Evolutionary conservation across 2,329 filamentous ascomycete genomes (phyloP), one percentile per base, ranked within the genome.

Genomic region (Penicillium janthinellum): DNA sequence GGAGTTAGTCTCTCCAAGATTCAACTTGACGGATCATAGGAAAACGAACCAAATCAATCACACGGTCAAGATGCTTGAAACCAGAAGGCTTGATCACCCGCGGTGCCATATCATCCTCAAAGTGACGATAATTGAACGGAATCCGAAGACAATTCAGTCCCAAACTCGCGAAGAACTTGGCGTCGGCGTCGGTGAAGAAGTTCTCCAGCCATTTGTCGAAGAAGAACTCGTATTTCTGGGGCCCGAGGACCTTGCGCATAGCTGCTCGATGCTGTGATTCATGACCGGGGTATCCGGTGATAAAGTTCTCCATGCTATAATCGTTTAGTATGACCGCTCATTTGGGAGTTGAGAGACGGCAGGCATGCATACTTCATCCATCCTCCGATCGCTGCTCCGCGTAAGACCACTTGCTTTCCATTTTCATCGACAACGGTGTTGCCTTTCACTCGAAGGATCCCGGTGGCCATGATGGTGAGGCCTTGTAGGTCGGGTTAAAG

Each of bases 271-370:
- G 82, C 61, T 86, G 79, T 22, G 77, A 77, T 67, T 88, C 86
- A 53, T 85, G 83, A 17, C 83, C 86, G 11, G 84, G 77, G 59
- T 82, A 88, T n/a, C 86, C 86, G 1, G 83, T 86, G 63, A 88
- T 87, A 77, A 87, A 87, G 70, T 86, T 87, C 70, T 86, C 84
- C 82, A 85, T 85, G 58, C 75, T 78, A 22, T 38, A 20, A 22
- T 35, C 1, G 50, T 4, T 58, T 2, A 45, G 14, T n/a, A 45
- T 25, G 28, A 11, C n/a, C 28, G 15, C 2, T 20, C 5, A 31
- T 25, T 12, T 5, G 6, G 4, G 22, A 44, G 6, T n/a, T 28
- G 22, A 42, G 11, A 20, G 4, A 34, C 4, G 14, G 4, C 34
- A 5, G 14, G 4, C 34, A 5, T 35, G 48, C 64, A 56, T 70